These are phyloP conservation scores for Fremontodendron californicum DNA, from an alignment of 345 rosid species.

Conservation along the genomic window DNA sequence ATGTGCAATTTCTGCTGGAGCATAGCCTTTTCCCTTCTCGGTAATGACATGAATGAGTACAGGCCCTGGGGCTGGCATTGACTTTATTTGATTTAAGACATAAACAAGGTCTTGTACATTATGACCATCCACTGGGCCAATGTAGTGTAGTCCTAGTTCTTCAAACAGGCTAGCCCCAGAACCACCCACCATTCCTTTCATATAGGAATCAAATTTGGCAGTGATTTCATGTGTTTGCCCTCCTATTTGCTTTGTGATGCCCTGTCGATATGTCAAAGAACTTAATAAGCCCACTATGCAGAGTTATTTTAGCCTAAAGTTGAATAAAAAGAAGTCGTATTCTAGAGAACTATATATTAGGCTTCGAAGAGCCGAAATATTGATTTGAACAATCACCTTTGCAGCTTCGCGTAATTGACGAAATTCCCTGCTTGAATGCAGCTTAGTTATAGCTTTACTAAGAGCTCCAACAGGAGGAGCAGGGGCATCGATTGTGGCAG, in stretches of 20 bases:
- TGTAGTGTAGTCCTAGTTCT: too few species aligned
- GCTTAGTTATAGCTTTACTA: conserved; percentile 27
- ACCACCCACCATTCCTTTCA: conserved; percentile 25
- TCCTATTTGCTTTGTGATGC: conserved; percentile 34
- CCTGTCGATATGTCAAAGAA: conserved; percentile 11
- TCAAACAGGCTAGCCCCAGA: conserved; percentile 28
- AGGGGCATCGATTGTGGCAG: conserved; percentile 49
- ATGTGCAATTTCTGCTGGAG: conserved; percentile 38
- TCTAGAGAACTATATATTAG: neutral
- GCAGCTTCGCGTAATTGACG: conserved; percentile 33
- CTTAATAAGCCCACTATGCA: neutral
- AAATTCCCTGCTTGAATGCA: conserved; percentile 26
- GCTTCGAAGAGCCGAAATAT: neutral
- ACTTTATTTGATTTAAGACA: conserved; percentile 30
- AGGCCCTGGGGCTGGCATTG: conserved; percentile 34
- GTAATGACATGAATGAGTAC: conserved; percentile 46
- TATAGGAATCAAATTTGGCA: conserved; percentile 25
- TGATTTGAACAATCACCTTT: conserved; percentile 25
- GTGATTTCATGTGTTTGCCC: conserved; percentile 30
- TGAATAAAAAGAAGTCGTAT: too few species aligned
- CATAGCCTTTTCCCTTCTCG: conserved; percentile 50
- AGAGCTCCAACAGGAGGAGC: conserved; percentile 48
- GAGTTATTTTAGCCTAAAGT: too few species aligned
- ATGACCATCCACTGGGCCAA: conserved; percentile 51
- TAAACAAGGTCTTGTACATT: conserved; percentile 33